Conservation (phyloP, 2,329 filamentous ascomycete genomes). For the Seiridium unicorne region DNA sequence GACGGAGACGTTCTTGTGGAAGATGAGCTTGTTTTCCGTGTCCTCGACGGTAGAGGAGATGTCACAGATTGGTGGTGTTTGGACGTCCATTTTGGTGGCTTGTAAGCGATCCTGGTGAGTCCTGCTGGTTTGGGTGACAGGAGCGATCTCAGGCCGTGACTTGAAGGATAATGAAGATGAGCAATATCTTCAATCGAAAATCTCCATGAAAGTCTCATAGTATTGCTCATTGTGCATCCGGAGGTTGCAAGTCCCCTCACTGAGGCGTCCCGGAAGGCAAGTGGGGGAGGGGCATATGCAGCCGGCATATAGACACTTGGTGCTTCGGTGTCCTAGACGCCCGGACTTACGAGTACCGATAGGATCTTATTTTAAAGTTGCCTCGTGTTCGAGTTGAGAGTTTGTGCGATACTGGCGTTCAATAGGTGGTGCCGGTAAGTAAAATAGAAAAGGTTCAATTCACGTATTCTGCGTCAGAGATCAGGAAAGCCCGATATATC, state of each 20-base stretch:
- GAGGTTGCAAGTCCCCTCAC: constrained; percentile 6
- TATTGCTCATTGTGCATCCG: neutral
- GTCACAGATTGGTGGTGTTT: constrained; percentile 18
- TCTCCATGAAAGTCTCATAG: neutral
- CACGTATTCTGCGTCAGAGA: no score
- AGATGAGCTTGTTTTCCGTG: constrained; percentile 24
- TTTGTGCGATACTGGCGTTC: no score
- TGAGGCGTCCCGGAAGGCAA: neutral
- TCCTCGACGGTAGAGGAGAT: constrained; percentile 16
- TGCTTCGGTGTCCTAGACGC: neutral
- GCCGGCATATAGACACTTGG: neutral
- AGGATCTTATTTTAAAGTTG: neutral
- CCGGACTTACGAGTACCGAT: neutral
- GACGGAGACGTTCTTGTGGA: constrained; percentile 32
- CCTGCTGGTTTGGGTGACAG: neutral
- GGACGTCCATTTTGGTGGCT: constrained; percentile 13
- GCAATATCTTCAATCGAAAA: neutral
- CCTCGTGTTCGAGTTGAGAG: no score
- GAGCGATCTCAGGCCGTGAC: neutral
- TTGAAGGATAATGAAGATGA: neutral
- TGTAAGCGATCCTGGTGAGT: neutral
- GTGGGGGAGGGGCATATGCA: constrained; percentile 6
- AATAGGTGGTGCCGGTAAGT: no score
- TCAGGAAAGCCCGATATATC: no score
- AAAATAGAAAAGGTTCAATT: no score